These are phyloP conservation scores for Liquidambar formosana DNA, from an alignment of 164 flowering plant species.

Conservation along the genomic window DNA sequence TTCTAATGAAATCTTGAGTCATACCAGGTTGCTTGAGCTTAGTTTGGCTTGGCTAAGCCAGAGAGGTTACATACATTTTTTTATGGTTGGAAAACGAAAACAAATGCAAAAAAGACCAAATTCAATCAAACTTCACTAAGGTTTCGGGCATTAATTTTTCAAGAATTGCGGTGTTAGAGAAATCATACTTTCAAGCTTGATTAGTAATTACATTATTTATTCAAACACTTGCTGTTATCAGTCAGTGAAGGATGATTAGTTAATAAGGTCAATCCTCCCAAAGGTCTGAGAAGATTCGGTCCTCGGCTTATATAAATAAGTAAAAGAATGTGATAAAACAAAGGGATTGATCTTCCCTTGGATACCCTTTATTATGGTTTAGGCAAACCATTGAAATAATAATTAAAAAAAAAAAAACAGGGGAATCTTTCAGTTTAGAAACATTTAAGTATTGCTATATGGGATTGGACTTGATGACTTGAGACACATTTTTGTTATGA, in stretches of 20 bases:
- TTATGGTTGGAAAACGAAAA: not conserved
- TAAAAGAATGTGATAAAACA: not conserved
- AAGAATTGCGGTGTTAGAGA: not conserved
- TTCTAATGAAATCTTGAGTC: no score
- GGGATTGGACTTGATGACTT: not conserved
- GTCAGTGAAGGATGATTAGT: not conserved
- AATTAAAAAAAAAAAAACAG: not conserved
- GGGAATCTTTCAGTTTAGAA: constrained; percentile 1
- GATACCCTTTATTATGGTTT: not conserved
- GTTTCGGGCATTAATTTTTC: not conserved
- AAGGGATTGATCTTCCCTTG: not conserved
- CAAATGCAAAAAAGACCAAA: not conserved
- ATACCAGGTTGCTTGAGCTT: no score
- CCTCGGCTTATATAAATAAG: not conserved
- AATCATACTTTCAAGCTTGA: not conserved
- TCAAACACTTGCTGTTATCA: not conserved
- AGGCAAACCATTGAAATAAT: not conserved
- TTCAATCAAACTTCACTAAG: not conserved
- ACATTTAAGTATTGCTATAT: not conserved
- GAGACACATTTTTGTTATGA: not conserved
- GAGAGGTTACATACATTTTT: no score
- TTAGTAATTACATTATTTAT: not conserved
- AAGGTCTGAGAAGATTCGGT: constrained; percentile 16
- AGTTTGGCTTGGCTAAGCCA: no score
- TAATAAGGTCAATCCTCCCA: not conserved